These are phyloP conservation scores for Clarireedia homoeocarpa DNA, from an alignment of 2,329 filamentous ascomycete genomes.

Conservation along the genomic window DNA sequence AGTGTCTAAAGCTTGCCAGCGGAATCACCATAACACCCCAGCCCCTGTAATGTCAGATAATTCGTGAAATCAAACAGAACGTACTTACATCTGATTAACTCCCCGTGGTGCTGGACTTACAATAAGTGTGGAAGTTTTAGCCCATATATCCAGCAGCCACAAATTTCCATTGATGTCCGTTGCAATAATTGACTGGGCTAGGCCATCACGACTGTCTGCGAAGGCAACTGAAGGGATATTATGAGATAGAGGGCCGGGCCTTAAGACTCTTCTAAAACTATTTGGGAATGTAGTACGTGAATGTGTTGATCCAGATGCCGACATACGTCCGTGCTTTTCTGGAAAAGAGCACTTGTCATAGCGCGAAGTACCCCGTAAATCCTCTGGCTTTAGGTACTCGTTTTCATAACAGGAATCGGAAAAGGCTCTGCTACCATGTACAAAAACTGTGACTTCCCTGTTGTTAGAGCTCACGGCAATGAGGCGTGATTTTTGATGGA, in stretches of 20 bases:
- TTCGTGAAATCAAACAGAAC: background rate
- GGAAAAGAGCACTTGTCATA: background rate
- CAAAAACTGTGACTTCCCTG: slow-evolving; percentile 45
- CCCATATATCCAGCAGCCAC: slow-evolving; percentile 5
- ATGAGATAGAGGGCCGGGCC: slow-evolving; percentile 4
- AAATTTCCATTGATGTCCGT: slow-evolving; percentile 22
- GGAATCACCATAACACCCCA: slow-evolving; percentile 25
- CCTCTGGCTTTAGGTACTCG: background rate
- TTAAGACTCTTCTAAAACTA: slow-evolving; percentile 13
- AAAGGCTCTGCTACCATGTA: background rate
- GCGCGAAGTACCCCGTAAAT: no score
- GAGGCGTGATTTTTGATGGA: slow-evolving; percentile 56
- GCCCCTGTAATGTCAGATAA: slow-evolving; percentile 11
- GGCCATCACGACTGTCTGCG: slow-evolving; percentile 13
- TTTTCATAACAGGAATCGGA: background rate
- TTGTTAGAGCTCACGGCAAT: slow-evolving; percentile 82
- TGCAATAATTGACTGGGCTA: slow-evolving; percentile 21
- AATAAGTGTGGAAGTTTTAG: background rate
- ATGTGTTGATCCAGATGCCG: background rate
- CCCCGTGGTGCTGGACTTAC: no score
- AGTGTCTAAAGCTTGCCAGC: slow-evolving; percentile 14
- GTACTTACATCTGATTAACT: slow-evolving; percentile 1
- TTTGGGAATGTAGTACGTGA: background rate
- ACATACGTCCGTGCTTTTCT: background rate
- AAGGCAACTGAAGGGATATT: slow-evolving; percentile 29